Evolutionary conservation across 352 stramenopile species (phyloP).

Genomic region (Discostella stelligera): DNA sequence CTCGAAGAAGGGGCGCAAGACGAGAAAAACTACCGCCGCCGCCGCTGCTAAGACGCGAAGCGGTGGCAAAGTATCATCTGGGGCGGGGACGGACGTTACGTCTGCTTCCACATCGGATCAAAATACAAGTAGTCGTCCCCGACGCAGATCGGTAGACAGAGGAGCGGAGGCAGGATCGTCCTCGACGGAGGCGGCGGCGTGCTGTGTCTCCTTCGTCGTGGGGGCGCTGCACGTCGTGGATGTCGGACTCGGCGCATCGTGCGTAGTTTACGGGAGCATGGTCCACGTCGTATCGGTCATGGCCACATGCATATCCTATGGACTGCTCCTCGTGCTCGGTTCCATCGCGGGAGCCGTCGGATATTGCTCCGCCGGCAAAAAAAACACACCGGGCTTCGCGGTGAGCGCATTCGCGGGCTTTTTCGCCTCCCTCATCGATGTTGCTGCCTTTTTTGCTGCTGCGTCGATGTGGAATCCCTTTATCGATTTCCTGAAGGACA

Average conservation of each 20-base stretch:
- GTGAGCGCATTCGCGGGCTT: constrained; percentile 21
- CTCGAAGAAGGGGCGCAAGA: constrained; percentile 8
- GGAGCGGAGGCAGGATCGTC: background rate
- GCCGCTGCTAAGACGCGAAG: background rate
- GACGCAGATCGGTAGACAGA: constrained; percentile 12
- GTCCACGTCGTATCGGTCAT: constrained; percentile 29
- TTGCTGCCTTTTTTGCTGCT: constrained; percentile 29
- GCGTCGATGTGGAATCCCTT: constrained; percentile 34
- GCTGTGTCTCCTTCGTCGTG: constrained; percentile 14
- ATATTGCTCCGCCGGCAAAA: constrained; percentile 33
- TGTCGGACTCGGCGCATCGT: constrained; percentile 22
- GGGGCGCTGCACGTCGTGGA: constrained; percentile 31
- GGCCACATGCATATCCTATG: constrained; percentile 23
- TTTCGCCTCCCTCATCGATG: constrained; percentile 25
- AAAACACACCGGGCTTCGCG: constrained; percentile 18
- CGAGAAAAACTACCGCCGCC: background rate
- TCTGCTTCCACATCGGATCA: constrained; percentile 7
- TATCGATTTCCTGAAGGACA: constrained; percentile 44
- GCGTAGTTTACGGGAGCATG: constrained; percentile 35
- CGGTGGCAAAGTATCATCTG: background rate
- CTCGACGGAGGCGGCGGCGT: background rate
- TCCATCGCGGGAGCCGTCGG: constrained; percentile 25
- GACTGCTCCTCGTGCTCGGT: constrained; percentile 34
- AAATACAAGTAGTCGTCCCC: no score
- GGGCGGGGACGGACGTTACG: background rate